Evolutionary conservation across 2,329 filamentous ascomycete species (phyloP), one percentile per base, ranked within the genome.

Genomic region (Teratosphaeria destructans): DNA sequence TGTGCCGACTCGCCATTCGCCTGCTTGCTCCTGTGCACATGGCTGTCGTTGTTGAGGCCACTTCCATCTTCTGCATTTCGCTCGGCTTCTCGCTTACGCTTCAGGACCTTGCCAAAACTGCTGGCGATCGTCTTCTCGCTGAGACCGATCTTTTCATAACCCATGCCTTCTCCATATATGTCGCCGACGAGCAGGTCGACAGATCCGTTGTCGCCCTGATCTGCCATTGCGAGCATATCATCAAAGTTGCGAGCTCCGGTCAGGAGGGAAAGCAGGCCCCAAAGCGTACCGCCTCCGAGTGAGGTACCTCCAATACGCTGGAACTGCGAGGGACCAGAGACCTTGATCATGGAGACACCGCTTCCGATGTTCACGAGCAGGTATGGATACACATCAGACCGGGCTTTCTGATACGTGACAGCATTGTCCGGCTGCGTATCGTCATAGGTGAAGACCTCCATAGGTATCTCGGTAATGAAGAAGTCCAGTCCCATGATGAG

Each of bases 121-220:
- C 89, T 95, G 4, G 94, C 94, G 68, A 99, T 99, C 10, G 94
- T 93, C 4, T 87, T 95, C 75, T 89, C 93, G 78, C 96, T 97
- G 55, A 99, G 81, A 0, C 94, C 94, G 61, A 99, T 97, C 76
- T 96, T 96, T 72, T 85, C 87, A 71, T 99, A 99, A 66, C 95
- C 93, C 63, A 89, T 89, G 59, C 94, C 94, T 74, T 97, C 96
- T 60, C 94, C 94, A 74, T 99, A 99, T 57, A 99, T 99, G 73
- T 99, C 94, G 23, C 94, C 94, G 0, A 99, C 94, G 19, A 99
- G 81, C 86, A 99, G 92, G 72, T 99, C 94, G 10, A 99, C 94
- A 32, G 88, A 87, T 43, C 87, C 82, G 70, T 99, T 99, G 76
- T 99, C 94, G 29, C 94, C 94, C 37, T 85, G 81, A 64, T 94